Conservation (phyloP, 805 yeast genomes). For the Lipomyces starkeyi region DNA sequence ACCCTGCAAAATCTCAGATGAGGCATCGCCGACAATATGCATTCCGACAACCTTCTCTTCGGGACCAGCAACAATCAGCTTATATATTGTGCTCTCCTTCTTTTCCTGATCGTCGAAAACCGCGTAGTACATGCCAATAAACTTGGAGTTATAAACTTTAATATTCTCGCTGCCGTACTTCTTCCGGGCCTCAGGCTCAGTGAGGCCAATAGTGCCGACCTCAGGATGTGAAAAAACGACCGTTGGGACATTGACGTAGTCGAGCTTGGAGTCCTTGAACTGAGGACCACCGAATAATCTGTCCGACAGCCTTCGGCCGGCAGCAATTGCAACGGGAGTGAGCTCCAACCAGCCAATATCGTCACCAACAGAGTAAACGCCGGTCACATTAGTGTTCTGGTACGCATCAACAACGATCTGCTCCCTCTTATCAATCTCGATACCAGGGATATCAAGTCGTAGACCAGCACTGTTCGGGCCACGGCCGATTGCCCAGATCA, state of each 20-base stretch:
- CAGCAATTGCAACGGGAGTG: constrained; percentile 98
- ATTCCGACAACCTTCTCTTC: constrained; percentile 95
- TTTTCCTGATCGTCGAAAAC: constrained; percentile 66
- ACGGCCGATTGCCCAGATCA: constrained; percentile 96
- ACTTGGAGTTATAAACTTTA: constrained; percentile 80
- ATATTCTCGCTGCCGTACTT: constrained; percentile 80
- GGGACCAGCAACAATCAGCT: constrained; percentile 74
- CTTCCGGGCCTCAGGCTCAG: constrained; percentile 76
- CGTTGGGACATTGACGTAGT: constrained; percentile 85
- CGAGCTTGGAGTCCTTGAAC: constrained; percentile 78
- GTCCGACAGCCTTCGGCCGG: constrained; percentile 93
- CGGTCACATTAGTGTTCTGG: constrained; percentile 76
- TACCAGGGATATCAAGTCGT: constrained; percentile 77
- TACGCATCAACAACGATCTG: constrained; percentile 83
- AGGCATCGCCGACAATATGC: constrained; percentile 88
- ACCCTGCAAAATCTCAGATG: constrained; percentile 95
- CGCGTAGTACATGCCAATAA: constrained; percentile 92
- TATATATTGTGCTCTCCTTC: constrained; percentile 88
- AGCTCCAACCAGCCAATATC: constrained; percentile 86
- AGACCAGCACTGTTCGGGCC: constrained; percentile 68
- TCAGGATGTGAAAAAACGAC: constrained; percentile 99
- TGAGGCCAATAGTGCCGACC: constrained; percentile 90
- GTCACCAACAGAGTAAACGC: constrained; percentile 89
- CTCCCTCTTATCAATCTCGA: constrained; percentile 61
- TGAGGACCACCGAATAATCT: constrained; percentile 83